Conservation (phyloP, 805 yeast species). For the Monosporozyma servazzii region DNA sequence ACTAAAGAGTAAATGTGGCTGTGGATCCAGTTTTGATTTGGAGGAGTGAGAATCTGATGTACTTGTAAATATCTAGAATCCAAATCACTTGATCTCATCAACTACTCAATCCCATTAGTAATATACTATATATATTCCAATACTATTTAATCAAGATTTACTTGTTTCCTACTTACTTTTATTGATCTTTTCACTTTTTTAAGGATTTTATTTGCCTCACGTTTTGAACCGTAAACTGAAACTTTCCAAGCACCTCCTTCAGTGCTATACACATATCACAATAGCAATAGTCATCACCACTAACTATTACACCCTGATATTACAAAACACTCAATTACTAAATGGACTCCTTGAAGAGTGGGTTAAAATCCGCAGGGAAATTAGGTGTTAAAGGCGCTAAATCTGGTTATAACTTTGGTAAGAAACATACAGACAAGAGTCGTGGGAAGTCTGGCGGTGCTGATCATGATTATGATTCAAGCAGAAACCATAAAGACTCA, state of each 20-base stretch:
- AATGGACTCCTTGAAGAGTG: conserved; percentile 31
- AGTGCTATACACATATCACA: background rate
- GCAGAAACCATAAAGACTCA: background rate
- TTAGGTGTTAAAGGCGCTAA: conserved; percentile 31
- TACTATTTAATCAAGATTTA: background rate
- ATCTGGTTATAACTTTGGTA: conserved; percentile 32
- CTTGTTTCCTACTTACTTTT: background rate
- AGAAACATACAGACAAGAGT: conserved; percentile 29
- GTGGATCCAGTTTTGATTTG: conserved; percentile 72
- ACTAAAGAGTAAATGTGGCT: conserved; percentile 74
- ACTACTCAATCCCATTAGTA: background rate
- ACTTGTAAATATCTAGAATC: background rate
- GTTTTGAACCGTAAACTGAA: background rate
- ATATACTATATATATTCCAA: background rate
- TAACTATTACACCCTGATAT: background rate
- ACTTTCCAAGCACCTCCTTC: background rate
- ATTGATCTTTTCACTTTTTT: background rate
- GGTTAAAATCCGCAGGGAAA: conserved; percentile 6
- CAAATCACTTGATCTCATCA: background rate
- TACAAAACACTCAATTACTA: background rate
- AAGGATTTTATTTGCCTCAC: background rate
- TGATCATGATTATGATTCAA: conserved; percentile 13
- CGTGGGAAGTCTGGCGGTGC: conserved; percentile 11
- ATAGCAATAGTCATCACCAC: background rate
- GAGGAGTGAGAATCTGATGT: conserved; percentile 28